Evolutionary conservation across 768 basidiomycete genomes (phyloP), one percentile per base, ranked within the genome.

Genomic region (Xerocomus brunneocitrinus): DNA sequence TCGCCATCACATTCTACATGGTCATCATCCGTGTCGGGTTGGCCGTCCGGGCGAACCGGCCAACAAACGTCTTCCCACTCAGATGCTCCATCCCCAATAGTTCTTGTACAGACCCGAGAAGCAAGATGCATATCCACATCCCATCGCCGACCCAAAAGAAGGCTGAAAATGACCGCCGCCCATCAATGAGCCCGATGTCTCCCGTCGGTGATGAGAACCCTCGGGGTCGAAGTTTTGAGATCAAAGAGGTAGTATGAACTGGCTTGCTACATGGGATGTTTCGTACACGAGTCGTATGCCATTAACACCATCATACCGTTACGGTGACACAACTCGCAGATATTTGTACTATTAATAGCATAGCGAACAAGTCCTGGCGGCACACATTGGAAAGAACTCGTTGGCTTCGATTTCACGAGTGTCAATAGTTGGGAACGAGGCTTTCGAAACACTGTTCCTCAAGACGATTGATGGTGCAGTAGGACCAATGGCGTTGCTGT

Each of bases 1-100:
- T 60, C 27, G 32, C 58, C 32, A 55, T 60, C 47, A 59, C 53
- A 7, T 59, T 59, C 34, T 59, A 60, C 40, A 59, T 59, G 58
- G 58, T 60, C 35, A 59, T 59, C 16, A 41, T 59, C 12, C 58
- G 58, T 2, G 53, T 59, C 44, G 53, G 49, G 8, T 38, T 55
- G 25, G 24, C 39, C 5, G 31, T 24, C 14, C 28, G 16, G 8
- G 34, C 32, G 22, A 30, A 24, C 22, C 7, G 8, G 13, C 31
- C 43, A 27, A 30, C 13, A 14, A 47, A 36, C n/a, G 52, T 27
- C 13, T 35, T 34, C 32, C 31, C 52, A 5, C 40, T 31, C 1
- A 13, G 12, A n/a, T 16, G 28, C 1, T 30, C 28, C 1, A 24
- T 35, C 1, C 4, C 28, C 16, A 8, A 3, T 1, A 8, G 28